Base-by-base conservation (phyloP, 106 monocot species). In the Cymbidium sinense region DNA sequence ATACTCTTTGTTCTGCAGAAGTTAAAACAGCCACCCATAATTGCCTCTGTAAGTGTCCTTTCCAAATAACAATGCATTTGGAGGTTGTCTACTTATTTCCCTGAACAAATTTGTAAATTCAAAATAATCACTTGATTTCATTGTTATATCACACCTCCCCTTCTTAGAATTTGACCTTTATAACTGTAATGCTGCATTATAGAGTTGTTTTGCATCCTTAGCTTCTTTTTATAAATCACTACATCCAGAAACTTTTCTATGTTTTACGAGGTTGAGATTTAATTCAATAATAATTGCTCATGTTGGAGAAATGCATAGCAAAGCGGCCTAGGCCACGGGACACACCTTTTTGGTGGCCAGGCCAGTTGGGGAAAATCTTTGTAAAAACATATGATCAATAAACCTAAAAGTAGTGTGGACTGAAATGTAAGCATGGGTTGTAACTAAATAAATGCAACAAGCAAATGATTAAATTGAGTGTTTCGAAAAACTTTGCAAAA, bases 1-100 rank as follows among this genome's bases (percentile, higher is more conserved):
- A 34, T 90, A 29, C 30, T 34, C 13, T 78, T 76, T 77, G 70
- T 93, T 76, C 74, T 87, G 80, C 80, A 86, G 72, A 93, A 86
- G 73, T 79, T 93, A 34, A 93, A 90, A 82, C 96, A 96, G 82
- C 96, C 96, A 5, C 96, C 96, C 25, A 89, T 96, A 78, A 77
- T 89, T 82, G 96, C 96, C 28, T 93, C 96, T 83, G 96, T 96
- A 86, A 91, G 91, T 89, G 7, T 7, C 9, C 19, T 43, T 64
- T 50, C 20, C 37, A 20, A 37, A 35, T 20, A 37, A 23, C 58
- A 71, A 71, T 19, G 71, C 71, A 35, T 71, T 37, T 34, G 31
- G n/a, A 30, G 28, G 67, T 33, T 3, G 5, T 67, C 12, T 33
- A 67, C 21, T 71, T 6, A 43, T 43, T 43, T 65, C 7, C 55